Evolutionary conservation across 2,329 filamentous ascomycete species (phyloP).

Genomic region (Sclerotinia nivalis): DNA sequence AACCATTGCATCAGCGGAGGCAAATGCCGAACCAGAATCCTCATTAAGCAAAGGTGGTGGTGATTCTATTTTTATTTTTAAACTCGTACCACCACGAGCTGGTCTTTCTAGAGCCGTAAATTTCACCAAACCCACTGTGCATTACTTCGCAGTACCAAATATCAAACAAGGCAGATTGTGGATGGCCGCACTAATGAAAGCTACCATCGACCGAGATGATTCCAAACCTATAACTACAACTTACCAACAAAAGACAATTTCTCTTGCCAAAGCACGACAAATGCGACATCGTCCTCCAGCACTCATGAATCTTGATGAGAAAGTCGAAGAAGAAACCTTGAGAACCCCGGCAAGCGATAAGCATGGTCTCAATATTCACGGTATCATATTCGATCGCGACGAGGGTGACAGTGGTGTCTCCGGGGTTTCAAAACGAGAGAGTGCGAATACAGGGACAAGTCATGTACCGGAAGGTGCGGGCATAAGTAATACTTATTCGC

Average conservation of each 20-base stretch:
- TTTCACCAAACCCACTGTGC: conserved; percentile 95
- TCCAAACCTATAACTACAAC: conserved; percentile 79
- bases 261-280: conserved; percentile 79
- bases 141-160: conserved; percentile 96
- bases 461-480: conserved; percentile 9
- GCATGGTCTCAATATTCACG: conserved; percentile 40
- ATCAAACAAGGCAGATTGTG: conserved; percentile 84
- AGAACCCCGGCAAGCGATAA: conserved; percentile 39
- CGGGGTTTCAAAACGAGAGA: conserved; percentile 37
- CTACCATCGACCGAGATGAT: conserved; percentile 92
- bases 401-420: conserved; percentile 42
- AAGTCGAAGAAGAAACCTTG: conserved; percentile 39
- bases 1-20: conserved; percentile 48
- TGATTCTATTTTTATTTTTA: conserved; percentile 93
- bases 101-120: conserved; percentile 89
- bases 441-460: conserved; percentile 16
- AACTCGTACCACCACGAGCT: conserved; percentile 85
- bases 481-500: conserved; percentile 16
- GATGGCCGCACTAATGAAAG: conserved; percentile 99
- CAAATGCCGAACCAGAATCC: conserved; percentile 44
- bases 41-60: conserved; percentile 45
- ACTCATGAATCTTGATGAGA: conserved; percentile 68
- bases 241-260: conserved; percentile 97
- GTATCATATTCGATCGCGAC: conserved; percentile 40
- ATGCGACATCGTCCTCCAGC: conserved; percentile 90